phyloP scores from a whole-genome alignment of 192 early-diverging fungal genomes.

The Linnemannia schmuckeri region DNA sequence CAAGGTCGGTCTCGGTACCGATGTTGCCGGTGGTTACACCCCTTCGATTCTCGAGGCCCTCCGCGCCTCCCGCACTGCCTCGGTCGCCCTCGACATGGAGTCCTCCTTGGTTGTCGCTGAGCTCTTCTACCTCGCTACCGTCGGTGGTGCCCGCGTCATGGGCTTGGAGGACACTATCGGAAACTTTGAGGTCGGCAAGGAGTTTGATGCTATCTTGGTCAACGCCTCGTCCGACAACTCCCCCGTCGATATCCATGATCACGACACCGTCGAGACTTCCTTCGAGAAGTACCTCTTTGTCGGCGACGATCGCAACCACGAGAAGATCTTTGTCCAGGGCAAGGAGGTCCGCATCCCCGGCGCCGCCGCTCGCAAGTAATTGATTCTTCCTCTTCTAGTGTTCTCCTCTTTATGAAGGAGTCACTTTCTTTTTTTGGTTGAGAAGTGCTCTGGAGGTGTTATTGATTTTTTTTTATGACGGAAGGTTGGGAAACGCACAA shows the following conservation, averaged over 20 bases:
- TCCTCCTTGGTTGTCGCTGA: constrained; percentile 75
- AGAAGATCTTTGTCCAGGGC: constrained; percentile 86
- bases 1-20: constrained; percentile 95
- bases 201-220: constrained; percentile 93
- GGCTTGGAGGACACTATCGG: constrained; percentile 80
- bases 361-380: constrained; percentile 46
- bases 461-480: constrained; percentile 11
- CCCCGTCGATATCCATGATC: constrained; percentile 76
- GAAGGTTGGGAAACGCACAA: constrained; percentile 56
- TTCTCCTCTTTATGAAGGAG: background rate
- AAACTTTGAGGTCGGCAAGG: constrained; percentile 88
- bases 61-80: constrained; percentile 82
- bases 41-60: constrained; percentile 91
- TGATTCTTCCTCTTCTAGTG: background rate
- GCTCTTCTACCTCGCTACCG: constrained; percentile 88
- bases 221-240: constrained; percentile 59
- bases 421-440: background rate
- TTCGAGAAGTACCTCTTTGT: constrained; percentile 94
- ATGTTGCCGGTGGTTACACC: constrained; percentile 91
- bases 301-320: constrained; percentile 90
- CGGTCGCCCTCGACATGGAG: constrained; percentile 73
- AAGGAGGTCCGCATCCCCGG: constrained; percentile 59
- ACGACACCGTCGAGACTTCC: constrained; percentile 63
- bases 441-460: background rate
- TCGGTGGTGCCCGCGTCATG: constrained; percentile 90